Base-by-base conservation (phyloP, 2,329 filamentous ascomycete species). In the Ophiostoma novo-ulmi region DNA sequence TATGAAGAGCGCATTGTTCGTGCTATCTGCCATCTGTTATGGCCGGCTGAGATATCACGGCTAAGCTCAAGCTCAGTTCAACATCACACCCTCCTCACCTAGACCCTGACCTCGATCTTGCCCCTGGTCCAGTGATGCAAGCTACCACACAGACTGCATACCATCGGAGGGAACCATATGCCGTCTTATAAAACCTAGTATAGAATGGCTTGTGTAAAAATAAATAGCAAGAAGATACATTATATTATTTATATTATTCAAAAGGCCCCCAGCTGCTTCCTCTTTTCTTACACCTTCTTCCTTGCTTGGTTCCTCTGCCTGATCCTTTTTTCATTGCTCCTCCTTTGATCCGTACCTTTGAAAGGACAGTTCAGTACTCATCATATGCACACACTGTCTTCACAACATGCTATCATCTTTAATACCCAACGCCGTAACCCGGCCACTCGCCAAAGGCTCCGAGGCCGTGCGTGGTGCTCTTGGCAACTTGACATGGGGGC, bases 401-500 rank as follows among this genome's bases (percentile, higher is more conserved):
- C 31, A 26, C 26, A 35, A 35, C 11, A 72, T 71, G 69, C 31
- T 71, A 65, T 80, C 81, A 17, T 75, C 78, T 7, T 35, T 68
- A 3, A 20, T 72, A 26, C 67, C 69, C 7, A 67, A 65, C 20
- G 73, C 77, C 63, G 72, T 84, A 71, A 78, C 78, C 39, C 76
- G 78, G 71, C 80, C 82, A 36, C 75, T 83, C 22, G 78, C 78
- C 36, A 78, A 77, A 65, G 79, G 80, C 39, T 77, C 79, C 35
- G 81, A 83, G 71, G 72, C 80, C 36, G 73, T 83, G 55, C 81
- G 83, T 68, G 77, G 78, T 35, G 76, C 78, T 22, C 75, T 85
- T 31, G 81, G 83, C 61, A 78, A 80, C 70, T 75, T 83, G 69
- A 83, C 83, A 5, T 85, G 82, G 82, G 79, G 79, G 0, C 84